Base-by-base conservation (phyloP, 2,329 filamentous ascomycete genomes). In the Pyrenochaeta sp. region DNA sequence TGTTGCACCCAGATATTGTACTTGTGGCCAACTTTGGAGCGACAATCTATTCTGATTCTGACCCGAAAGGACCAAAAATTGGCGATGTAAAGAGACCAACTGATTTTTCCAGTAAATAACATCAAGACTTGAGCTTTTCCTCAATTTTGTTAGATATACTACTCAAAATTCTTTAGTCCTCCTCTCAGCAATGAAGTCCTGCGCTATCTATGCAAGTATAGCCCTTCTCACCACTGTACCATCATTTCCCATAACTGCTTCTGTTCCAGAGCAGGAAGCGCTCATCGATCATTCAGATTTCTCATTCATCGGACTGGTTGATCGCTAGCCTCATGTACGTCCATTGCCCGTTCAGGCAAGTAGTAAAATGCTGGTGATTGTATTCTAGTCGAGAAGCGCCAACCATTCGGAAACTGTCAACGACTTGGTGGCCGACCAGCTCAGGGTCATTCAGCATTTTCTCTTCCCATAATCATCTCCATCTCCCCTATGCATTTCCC, bases 241-340 rank as follows among this genome's bases (percentile, higher is more conserved):
- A 15, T 6, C 33, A 3, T 17, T 41, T 3, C 6, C 29, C 1
- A 11, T 37, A 2, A 18, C 32, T 9, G 17, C 21, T 3, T 11
- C 41, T 11, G 33, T 4, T 17, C 33, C 12, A 17, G 33, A 21
- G 17, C 4, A 7, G 17, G 42, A 51, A 17, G 29, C 40, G 10
- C 15, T 32, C 11, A 51, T 51, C 17, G 36, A 42, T 2, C 44
- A 39, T 12, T 56, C 53, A 6, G 31, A 15, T 10, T 56, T 56
- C 23, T 53, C 54, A 33, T 53, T 48, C 37, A 23, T 17, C 3
- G 23, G 30, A 15, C 53, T 49, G 54, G 54, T 56, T 21, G 44
- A 56, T n/a, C n/a, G n/a, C n/a, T n/a, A 14, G 1, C 9, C 2
- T 12, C 20, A 21, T 20, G 39, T 41, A 2, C n/a, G 39, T 41